Conservation (phyloP, 2,329 filamentous ascomycete species). For the Diaporthe sp. region DNA sequence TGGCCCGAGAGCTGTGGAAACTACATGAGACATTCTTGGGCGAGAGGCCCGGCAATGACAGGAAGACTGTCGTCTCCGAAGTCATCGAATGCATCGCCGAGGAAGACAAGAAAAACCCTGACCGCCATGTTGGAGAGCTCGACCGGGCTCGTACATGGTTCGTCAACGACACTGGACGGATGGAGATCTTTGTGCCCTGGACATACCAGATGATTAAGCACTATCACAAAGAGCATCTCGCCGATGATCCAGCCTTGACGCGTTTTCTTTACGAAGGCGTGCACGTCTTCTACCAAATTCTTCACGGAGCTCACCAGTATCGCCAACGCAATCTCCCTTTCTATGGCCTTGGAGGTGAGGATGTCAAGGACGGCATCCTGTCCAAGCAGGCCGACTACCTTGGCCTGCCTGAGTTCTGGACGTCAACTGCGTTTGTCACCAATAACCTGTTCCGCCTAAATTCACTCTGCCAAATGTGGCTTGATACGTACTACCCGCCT, state of each 20-base stretch:
- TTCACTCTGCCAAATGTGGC: constrained; percentile 67
- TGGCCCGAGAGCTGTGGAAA: constrained; percentile 83
- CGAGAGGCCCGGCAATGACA: constrained; percentile 66
- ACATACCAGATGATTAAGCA: constrained; percentile 81
- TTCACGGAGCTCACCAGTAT: constrained; percentile 76
- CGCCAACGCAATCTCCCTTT: constrained; percentile 73
- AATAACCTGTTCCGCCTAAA: constrained; percentile 71
- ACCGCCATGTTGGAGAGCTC: constrained; percentile 74
- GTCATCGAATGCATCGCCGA: constrained; percentile 82
- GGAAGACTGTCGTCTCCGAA: constrained; percentile 77
- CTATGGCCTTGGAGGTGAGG: constrained; percentile 79
- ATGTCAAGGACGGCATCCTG: constrained; percentile 73
- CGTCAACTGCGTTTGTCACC: constrained; percentile 72
- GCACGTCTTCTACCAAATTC: constrained; percentile 73
- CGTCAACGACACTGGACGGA: constrained; percentile 76
- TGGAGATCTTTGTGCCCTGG: constrained; percentile 83
- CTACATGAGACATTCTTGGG: constrained; percentile 77
- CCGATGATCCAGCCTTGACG: constrained; percentile 65
- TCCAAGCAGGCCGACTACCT: constrained; percentile 66
- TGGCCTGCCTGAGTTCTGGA: constrained; percentile 85
- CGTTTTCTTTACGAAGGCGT: constrained; percentile 75
- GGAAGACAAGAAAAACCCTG: constrained; percentile 76
- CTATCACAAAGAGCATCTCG: constrained; percentile 70
- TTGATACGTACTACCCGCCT: constrained; percentile 55
- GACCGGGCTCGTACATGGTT: constrained; percentile 91